Conservation (phyloP, 2,329 filamentous ascomycete genomes). For the Penicillium sclerotiorum region DNA sequence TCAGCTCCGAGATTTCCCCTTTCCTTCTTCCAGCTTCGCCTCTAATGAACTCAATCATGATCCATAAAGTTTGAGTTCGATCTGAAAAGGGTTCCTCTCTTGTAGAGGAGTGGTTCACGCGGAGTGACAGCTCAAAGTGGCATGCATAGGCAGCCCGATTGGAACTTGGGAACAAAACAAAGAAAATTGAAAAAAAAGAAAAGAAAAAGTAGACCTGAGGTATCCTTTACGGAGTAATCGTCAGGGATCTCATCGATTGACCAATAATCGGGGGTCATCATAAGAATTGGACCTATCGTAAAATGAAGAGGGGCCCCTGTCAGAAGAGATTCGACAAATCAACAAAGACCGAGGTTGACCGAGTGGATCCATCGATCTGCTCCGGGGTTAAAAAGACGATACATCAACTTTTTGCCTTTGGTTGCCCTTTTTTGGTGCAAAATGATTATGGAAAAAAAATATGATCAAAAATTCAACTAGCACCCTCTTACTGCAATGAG, state of each 20-base stretch:
- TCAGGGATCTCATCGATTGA: too few species aligned
- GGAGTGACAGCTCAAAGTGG: constrained; percentile 18
- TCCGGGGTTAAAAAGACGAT: constrained; percentile 17
- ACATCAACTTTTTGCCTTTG: constrained; percentile 21
- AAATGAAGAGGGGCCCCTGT: neutral
- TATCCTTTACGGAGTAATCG: too few species aligned
- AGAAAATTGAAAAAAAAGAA: neutral
- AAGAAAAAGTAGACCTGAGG: too few species aligned
- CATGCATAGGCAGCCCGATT: constrained; percentile 14
- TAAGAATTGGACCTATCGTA: neutral
- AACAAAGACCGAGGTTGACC: constrained; percentile 11
- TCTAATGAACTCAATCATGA: neutral
- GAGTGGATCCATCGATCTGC: constrained; percentile 9
- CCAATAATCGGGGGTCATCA: constrained; percentile 22
- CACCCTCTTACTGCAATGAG: neutral
- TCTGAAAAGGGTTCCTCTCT: neutral
- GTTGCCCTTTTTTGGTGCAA: neutral
- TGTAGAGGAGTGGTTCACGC: constrained; percentile 18
- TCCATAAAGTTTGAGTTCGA: neutral
- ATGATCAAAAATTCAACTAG: neutral
- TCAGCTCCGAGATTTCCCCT: too few species aligned
- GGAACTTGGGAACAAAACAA: neutral
- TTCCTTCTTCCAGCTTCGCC: neutral
- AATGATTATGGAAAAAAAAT: too few species aligned
- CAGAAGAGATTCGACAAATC: neutral